Evolutionary conservation across 495 filamentous ascomycete species (phyloP).

Genomic region (Penicillium riverlandense): DNA sequence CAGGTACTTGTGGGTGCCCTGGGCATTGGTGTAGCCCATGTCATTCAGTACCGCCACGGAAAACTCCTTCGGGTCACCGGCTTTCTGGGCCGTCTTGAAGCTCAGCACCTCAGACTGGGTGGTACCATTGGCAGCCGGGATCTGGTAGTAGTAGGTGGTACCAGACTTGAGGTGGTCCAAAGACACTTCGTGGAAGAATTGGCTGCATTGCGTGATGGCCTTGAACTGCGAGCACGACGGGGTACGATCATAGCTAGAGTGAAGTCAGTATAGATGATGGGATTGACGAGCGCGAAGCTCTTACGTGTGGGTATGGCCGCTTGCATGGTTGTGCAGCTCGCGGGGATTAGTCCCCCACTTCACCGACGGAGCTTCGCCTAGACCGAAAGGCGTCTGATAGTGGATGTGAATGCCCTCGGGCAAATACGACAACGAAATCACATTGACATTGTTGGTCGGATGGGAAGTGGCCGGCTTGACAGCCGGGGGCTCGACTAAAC

Average conservation of each 20-base stretch:
- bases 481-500: constrained; percentile 48
- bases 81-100: constrained; percentile 36
- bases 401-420: constrained; percentile 45
- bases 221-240: constrained; percentile 39
- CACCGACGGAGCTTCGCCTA: constrained; percentile 32
- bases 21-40: constrained; percentile 44
- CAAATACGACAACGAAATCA: constrained; percentile 43
- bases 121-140: constrained; percentile 36
- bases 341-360: constrained; percentile 28
- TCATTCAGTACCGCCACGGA: constrained; percentile 38
- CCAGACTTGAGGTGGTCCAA: constrained; percentile 28
- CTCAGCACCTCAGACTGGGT: constrained; percentile 29
- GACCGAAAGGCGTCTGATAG: constrained; percentile 48
- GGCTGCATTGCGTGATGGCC: constrained; percentile 41
- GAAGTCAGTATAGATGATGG: not conserved
- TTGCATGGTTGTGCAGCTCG: constrained; percentile 20
- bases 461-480: constrained; percentile 33
- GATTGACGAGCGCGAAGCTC: not conserved
- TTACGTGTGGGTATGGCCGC: constrained; percentile 31
- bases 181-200: constrained; percentile 43
- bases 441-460: constrained; percentile 47
- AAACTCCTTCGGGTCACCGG: constrained; percentile 27
- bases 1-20: constrained; percentile 37
- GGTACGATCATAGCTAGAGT: constrained; percentile 40
- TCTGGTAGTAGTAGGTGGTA: constrained; percentile 42